Conservation (phyloP, 2,329 filamentous ascomycete species). For the Corynespora cassiicola region DNA sequence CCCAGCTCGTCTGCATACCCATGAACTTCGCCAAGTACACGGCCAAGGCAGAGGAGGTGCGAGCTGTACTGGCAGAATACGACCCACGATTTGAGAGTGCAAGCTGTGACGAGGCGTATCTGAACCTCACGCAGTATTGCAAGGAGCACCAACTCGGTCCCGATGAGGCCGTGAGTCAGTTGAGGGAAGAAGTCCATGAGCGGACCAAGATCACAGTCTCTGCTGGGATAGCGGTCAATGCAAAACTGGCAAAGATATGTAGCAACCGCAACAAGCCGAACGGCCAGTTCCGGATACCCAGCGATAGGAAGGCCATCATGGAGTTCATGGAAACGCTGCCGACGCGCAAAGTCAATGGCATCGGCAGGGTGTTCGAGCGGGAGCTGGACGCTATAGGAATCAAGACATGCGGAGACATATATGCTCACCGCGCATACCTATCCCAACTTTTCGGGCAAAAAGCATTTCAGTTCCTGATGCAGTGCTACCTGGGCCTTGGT, state of each 20-base stretch:
- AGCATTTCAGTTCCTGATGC: conserved; percentile 83
- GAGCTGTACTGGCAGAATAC: conserved; percentile 82
- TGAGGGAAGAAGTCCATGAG: conserved; percentile 78
- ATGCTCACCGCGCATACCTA: conserved; percentile 74
- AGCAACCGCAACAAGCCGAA: conserved; percentile 98
- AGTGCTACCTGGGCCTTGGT: conserved; percentile 84
- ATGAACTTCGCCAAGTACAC: conserved; percentile 91
- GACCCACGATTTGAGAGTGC: conserved; percentile 91
- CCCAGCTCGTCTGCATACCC: conserved; percentile 79
- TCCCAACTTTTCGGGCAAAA: conserved; percentile 88
- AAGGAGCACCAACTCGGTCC: conserved; percentile 70
- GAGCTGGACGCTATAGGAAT: conserved; percentile 88
- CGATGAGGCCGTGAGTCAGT: conserved; percentile 75
- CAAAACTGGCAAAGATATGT: conserved; percentile 92
- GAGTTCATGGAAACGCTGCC: conserved; percentile 83
- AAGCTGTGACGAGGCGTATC: conserved; percentile 94
- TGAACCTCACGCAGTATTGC: conserved; percentile 92
- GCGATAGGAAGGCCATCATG: conserved; percentile 77
- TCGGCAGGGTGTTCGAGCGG: conserved; percentile 92
- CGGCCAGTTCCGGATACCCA: conserved; percentile 81
- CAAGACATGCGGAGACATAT: conserved; percentile 88
- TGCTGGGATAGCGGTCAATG: conserved; percentile 91
- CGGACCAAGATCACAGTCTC: conserved; percentile 86
- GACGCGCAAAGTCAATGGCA: conserved; percentile 89
- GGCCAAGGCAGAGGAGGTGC: conserved; percentile 86